These are phyloP conservation scores for Leishmania amazonensis DNA, from an alignment of 208 protist species.

Conservation along the genomic window DNA sequence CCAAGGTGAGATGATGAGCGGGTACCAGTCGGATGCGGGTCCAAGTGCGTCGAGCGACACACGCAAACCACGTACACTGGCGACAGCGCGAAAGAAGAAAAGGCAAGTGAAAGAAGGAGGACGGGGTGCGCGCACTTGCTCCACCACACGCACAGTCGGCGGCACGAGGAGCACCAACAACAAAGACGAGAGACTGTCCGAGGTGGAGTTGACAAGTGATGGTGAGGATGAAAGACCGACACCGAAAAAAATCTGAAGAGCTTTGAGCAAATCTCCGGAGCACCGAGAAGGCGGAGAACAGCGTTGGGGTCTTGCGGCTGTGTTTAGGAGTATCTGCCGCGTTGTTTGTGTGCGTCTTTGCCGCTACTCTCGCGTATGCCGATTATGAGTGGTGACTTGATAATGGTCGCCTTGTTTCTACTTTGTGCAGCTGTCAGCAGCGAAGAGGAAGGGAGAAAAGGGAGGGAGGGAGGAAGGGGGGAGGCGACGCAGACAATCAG, in stretches of 20 bases:
- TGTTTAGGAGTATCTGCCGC: background rate
- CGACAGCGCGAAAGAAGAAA: background rate
- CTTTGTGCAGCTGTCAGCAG: background rate
- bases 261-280: background rate
- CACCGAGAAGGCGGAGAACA: background rate
- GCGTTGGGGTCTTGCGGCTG: background rate
- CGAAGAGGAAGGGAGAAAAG: background rate
- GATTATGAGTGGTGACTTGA: background rate
- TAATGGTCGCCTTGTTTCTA: background rate
- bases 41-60: conserved; percentile 3
- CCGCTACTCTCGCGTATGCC: background rate
- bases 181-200: background rate
- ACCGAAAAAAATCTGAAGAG: background rate
- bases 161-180: background rate
- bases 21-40: background rate
- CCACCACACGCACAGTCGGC: background rate
- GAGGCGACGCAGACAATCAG: background rate
- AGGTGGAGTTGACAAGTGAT: background rate
- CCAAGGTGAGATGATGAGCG: background rate
- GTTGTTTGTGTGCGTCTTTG: background rate
- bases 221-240: background rate
- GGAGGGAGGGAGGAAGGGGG: background rate
- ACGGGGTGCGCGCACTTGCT: background rate
- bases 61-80: background rate
- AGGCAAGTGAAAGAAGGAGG: background rate